These are phyloP conservation scores for Scenedesmus sp. DNA, from an alignment of 163 green algal species.

Conservation along the genomic window DNA sequence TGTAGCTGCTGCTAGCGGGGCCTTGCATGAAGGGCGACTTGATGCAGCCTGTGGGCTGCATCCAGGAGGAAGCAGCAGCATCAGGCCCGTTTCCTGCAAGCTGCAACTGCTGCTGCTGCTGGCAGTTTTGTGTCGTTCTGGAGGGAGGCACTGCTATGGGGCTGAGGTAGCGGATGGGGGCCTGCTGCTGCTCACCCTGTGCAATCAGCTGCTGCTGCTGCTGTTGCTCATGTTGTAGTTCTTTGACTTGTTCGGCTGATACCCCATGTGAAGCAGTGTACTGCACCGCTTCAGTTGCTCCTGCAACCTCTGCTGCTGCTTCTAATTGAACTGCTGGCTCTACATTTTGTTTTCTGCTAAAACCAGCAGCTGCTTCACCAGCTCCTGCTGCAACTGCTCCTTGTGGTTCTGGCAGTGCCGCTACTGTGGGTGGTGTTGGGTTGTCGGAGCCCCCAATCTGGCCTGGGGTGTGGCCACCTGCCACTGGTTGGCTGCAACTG, in stretches of 20 bases:
- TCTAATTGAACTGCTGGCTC: not conserved
- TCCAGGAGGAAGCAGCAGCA: not conserved
- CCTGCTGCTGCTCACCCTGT: not conserved
- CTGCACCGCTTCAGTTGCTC: not conserved
- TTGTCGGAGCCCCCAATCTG: not conserved
- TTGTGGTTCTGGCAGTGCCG: not conserved
- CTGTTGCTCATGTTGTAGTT: not conserved
- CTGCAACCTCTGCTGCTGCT: not conserved
- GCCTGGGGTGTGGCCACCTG: not conserved
- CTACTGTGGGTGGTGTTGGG: not conserved
- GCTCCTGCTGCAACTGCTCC: not conserved
- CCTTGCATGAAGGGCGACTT: not conserved
- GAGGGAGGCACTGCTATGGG: not conserved
- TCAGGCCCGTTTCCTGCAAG: not conserved
- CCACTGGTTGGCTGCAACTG: not conserved
- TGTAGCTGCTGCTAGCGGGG: not conserved
- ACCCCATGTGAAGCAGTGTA: not conserved
- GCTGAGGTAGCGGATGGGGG: not conserved
- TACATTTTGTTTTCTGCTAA: not conserved
- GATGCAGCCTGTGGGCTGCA: not conserved
- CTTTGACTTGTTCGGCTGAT: not conserved
- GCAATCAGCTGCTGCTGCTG: not conserved
- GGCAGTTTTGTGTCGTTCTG: not conserved
- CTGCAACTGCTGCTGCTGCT: not conserved
- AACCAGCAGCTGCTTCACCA: not conserved